A percentile compares a stretch with the other conserved stretches of the same genome.
These are phyloP conservation scores for Trichophyton mentagrophytes DNA, from an alignment of 2,329 filamentous ascomycete species.

Conservation along the genomic window DNA sequence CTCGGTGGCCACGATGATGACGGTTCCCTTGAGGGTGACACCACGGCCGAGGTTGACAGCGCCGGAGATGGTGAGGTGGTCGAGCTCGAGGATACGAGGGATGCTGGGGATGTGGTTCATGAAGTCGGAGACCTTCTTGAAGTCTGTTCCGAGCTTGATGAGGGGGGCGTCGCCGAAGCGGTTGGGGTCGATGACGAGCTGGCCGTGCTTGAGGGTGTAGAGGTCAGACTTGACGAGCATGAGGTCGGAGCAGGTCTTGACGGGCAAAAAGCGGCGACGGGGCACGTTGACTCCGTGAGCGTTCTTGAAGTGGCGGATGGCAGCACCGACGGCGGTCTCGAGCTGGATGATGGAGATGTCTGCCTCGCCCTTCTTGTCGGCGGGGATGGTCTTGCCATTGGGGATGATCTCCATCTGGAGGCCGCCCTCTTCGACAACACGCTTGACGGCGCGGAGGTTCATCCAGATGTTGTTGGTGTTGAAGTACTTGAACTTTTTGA, in stretches of 20 bases:
- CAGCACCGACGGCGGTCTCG: slow-evolving; percentile 94
- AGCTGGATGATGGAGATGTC: slow-evolving; percentile 96
- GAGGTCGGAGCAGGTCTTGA: slow-evolving; percentile 99
- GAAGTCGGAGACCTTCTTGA: slow-evolving; percentile 95
- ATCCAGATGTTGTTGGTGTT: slow-evolving; percentile 99
- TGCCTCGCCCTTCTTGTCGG: slow-evolving; percentile 98
- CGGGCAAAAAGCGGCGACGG: slow-evolving; percentile 91
- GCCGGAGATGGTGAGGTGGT: slow-evolving; percentile 90
- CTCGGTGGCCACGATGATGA: slow-evolving; percentile 97
- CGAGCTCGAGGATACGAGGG: slow-evolving; percentile 39
- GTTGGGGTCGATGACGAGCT: slow-evolving; percentile 91
- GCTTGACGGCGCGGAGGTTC: slow-evolving; percentile 94
- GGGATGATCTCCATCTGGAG: slow-evolving; percentile 99
- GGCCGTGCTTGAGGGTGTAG: slow-evolving; percentile 96
- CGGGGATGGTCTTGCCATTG: slow-evolving; percentile 96
- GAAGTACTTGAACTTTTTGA: slow-evolving; percentile 99
- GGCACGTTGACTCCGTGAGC: slow-evolving; percentile 98
- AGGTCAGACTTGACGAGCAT: slow-evolving; percentile 99
- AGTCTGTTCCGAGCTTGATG: slow-evolving; percentile 97
- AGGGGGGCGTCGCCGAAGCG: slow-evolving; percentile 93
- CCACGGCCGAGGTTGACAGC: slow-evolving; percentile 93
- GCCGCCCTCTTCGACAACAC: slow-evolving; percentile 95
- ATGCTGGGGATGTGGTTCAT: slow-evolving; percentile 40
- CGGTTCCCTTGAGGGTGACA: slow-evolving; percentile 89
- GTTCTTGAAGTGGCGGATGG: slow-evolving; percentile 97